Evolutionary conservation across 768 basidiomycete genomes (phyloP), one percentile per base, ranked within the genome.

Genomic region (Hemileccinum rubropunctum): DNA sequence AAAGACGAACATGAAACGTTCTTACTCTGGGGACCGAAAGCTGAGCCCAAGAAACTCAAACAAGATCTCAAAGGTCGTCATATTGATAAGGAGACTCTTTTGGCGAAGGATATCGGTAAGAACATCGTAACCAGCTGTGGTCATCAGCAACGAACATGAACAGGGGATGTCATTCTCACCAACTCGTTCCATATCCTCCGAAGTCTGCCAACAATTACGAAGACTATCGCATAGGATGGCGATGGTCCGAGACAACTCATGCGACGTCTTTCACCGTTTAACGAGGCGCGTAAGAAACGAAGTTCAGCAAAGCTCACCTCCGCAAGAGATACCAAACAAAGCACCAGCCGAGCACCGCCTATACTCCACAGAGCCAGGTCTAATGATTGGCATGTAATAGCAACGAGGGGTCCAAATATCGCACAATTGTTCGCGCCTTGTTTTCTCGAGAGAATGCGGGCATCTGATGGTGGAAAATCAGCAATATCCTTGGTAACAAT

Each of bases 101-200:
- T 73, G 71, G 23, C 85, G 73, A 14, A 98, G 72, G 20, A 89
- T 83, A 28, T 80, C 81, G 0, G 83, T 82, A 4, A 98, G 75
- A 33, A 92, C 83, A 46, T 95, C 94, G 58, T 95, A 98, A 10
- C 92, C 94, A 47, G 84, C 91, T 93, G 50, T 14, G 21, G 17
- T 21, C 20, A 34, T 54, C 9, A 61, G 41, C 26, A 43, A 46
- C 28, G 21, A 48, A 43, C n/a, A 21, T n/a, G 6, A 44, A 34
- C 2, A 39, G 36, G 33, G 6, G 42, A 28, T 15, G n/a, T 14
- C n/a, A 4, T 12, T 75, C 86, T 60, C 58, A 93, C 92, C 82
- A 47, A 93, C 70, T 30, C 86, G 76, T 62, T 95, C 94, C 86
- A 95, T 92, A 58, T 97, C 95, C 62, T 95, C 94, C 32, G 90